Conservation (phyloP, 139 green algal species). For the Tetraselmis striata region DNA sequence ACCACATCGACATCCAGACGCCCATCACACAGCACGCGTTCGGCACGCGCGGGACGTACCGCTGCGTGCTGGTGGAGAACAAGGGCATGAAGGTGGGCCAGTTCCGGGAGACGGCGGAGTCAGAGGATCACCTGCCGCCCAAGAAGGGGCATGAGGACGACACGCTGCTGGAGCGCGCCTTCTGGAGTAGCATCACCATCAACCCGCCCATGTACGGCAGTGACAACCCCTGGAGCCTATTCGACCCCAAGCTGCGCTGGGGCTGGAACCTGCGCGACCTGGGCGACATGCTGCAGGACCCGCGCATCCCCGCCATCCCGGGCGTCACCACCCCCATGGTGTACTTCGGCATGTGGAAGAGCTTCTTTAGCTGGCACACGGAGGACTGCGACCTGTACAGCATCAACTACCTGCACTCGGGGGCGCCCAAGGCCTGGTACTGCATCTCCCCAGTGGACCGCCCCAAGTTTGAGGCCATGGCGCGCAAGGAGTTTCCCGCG, state of each 20-base stretch:
- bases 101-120: conserved; percentile 26
- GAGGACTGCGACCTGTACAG: conserved; percentile 84
- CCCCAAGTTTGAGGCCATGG: conserved; percentile 65
- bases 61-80: conserved; percentile 46
- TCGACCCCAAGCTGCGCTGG: conserved; percentile 54
- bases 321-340: conserved; percentile 68
- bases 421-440: conserved; percentile 66
- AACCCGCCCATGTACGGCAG: conserved; percentile 53
- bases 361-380: conserved; percentile 77
- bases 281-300: conserved; percentile 27
- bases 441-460: conserved; percentile 46
- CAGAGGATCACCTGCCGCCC: conserved; percentile 4
- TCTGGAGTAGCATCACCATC: conserved; percentile 49
- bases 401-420: conserved; percentile 79
- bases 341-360: conserved; percentile 77
- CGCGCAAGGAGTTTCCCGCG: conserved; percentile 7
- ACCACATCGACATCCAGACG: conserved; percentile 38
- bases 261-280: conserved; percentile 63
- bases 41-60: conserved; percentile 35
- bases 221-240: conserved; percentile 59
- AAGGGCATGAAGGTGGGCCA: conserved; percentile 35
- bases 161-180: conserved; percentile 36
- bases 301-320: conserved; percentile 24
- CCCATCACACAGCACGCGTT: conserved; percentile 58
- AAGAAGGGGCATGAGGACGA: conserved; percentile 17